These are phyloP conservation scores for Linum tenue DNA, from an alignment of 345 rosid genomes.

Conservation along the genomic window DNA sequence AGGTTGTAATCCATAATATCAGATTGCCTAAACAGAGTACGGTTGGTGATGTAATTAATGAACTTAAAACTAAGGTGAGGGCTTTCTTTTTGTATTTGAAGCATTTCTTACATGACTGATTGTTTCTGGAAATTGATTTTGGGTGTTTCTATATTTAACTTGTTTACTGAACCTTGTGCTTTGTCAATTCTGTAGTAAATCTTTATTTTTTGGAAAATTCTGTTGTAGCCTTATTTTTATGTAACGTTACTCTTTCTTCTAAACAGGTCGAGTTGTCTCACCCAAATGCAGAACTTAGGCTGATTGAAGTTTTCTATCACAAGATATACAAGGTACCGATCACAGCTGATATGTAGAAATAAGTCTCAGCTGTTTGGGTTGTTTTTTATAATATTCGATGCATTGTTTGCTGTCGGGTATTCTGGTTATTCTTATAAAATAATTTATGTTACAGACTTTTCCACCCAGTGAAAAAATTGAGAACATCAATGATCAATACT, in stretches of 20 bases:
- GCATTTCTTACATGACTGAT: not conserved
- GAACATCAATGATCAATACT: conserved; percentile 89
- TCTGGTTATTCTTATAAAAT: not conserved
- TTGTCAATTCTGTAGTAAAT: not conserved
- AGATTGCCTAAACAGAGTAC: conserved; percentile 90
- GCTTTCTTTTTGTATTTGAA: conserved; percentile 1
- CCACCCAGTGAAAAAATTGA: conserved; percentile 79
- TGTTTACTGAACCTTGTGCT: not conserved
- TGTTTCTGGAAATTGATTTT: not conserved
- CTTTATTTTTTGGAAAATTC: not conserved
- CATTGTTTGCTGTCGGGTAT: not conserved
- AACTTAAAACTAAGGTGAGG: conserved; percentile 72
- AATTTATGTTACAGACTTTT: conserved; percentile 53
- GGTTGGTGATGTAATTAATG: conserved; percentile 84
- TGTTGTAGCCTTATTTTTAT: not conserved
- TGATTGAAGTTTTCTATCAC: conserved; percentile 88
- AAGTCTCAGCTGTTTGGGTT: not conserved
- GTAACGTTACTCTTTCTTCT: not conserved
- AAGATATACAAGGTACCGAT: conserved; percentile 76
- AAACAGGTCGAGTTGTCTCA: conserved; percentile 85
- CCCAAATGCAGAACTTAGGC: conserved; percentile 81
- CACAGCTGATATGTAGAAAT: not conserved
- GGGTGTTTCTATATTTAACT: not conserved
- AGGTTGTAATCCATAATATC: conserved; percentile 78
- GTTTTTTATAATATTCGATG: not conserved